Evolutionary conservation across 768 basidiomycete genomes (phyloP).

Genomic region (Lepiota venenata): DNA sequence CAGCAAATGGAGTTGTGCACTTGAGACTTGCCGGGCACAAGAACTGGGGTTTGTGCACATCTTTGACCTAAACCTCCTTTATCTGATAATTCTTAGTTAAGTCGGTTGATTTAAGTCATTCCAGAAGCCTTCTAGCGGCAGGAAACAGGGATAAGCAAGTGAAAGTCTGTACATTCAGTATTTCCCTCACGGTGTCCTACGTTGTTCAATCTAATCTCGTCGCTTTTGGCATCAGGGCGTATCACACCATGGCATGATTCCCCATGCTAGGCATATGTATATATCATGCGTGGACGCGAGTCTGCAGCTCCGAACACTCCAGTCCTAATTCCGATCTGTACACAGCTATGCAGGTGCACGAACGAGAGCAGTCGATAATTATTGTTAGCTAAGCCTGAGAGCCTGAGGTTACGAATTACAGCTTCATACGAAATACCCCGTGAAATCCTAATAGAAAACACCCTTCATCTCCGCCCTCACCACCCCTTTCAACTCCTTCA

Average conservation of each 20-base stretch:
- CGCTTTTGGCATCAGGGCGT: no score
- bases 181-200: not conserved
- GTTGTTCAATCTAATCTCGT: no score
- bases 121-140: conserved; percentile 27
- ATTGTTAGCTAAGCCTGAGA: no score
- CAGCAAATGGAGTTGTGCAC: conserved; percentile 57
- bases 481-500: not conserved
- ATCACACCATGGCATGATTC: no score
- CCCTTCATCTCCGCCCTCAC: conserved; percentile 9
- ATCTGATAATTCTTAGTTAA: conserved; percentile 18
- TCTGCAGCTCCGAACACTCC: no score
- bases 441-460: conserved; percentile 3
- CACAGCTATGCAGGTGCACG: no score
- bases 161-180: conserved; percentile 25
- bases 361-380: no score
- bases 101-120: conserved; percentile 28
- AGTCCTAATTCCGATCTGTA: no score
- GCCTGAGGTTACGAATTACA: no score
- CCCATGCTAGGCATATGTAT: no score
- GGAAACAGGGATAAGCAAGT: conserved; percentile 31
- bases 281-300: no score
- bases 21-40: conserved; percentile 63
- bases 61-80: not conserved
- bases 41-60: conserved; percentile 15
- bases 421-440: not conserved